Evolutionary conservation across 75 land plant genomes (phyloP), one percentile per base, ranked within the genome.

Genomic region (Isoetes taiwanensis): DNA sequence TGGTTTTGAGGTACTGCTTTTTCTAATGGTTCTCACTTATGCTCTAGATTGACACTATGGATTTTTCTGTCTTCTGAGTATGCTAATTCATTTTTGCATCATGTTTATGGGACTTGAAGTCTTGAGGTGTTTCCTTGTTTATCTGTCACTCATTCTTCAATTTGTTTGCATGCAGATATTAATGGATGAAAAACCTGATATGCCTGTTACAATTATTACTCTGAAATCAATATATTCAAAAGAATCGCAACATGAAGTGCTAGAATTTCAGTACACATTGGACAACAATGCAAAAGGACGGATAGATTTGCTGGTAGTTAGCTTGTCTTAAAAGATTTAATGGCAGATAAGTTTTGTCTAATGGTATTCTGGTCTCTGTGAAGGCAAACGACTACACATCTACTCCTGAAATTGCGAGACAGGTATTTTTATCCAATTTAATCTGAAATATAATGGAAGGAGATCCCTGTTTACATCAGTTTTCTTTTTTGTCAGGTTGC

Each of bases 1-100:
- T 78, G 97, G 97, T 41, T 90, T 82, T 54, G 78, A 80, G 87
- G 97, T 90, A 80, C n/a, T n/a, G n/a, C n/a, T n/a, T n/a, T n/a
- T n/a, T n/a, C n/a, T n/a, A n/a, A n/a, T n/a, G n/a, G n/a, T n/a
- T n/a, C n/a, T n/a, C n/a, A n/a, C n/a, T n/a, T n/a, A n/a, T n/a
- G n/a, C n/a, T n/a, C n/a, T n/a, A n/a, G n/a, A n/a, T n/a, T n/a
- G n/a, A n/a, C n/a, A n/a, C n/a, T n/a, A n/a, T n/a, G n/a, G n/a
- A n/a, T n/a, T n/a, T n/a, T n/a, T n/a, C n/a, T n/a, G n/a, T n/a
- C n/a, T n/a, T n/a, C n/a, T n/a, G n/a, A n/a, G n/a, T n/a, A n/a
- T n/a, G n/a, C n/a, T n/a, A n/a, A n/a, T n/a, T n/a, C n/a, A n/a
- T n/a, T n/a, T n/a, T n/a, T n/a, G n/a, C n/a, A n/a, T n/a, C n/a